phyloP scores from a whole-genome alignment of 2,329 filamentous ascomycete genomes.

The Arthrobotrys iridis region DNA sequence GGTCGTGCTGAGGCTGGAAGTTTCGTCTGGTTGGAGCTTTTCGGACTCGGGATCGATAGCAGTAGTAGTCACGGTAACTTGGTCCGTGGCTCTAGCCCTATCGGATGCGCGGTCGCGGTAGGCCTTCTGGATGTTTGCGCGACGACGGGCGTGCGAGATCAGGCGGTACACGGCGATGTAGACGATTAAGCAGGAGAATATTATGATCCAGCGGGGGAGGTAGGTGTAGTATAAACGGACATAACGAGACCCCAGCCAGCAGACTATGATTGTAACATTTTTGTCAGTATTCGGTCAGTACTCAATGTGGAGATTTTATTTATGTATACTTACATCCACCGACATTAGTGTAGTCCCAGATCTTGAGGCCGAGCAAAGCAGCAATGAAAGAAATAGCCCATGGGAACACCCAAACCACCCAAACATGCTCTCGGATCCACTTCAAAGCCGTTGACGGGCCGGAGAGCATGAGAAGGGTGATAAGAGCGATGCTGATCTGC shows the following conservation, averaged over 20 bases:
- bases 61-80: neutral
- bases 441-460: constrained; percentile 32
- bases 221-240: constrained; percentile 46
- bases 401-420: constrained; percentile 29
- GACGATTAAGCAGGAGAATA: constrained; percentile 20
- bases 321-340: constrained; percentile 37
- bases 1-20: neutral
- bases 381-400: constrained; percentile 33
- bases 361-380: constrained; percentile 28
- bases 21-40: neutral
- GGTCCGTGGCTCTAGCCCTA: neutral
- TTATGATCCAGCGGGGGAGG: constrained; percentile 45
- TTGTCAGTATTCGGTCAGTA: neutral
- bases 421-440: constrained; percentile 41
- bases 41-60: neutral
- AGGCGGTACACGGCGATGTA: constrained; percentile 34
- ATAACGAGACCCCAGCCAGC: constrained; percentile 34
- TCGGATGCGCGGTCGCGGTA: constrained; percentile 15
- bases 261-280: constrained; percentile 6
- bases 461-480: constrained; percentile 32
- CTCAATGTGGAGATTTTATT: neutral
- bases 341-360: constrained; percentile 38
- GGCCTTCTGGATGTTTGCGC: constrained; percentile 22
- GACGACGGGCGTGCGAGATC: constrained; percentile 22
- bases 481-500: constrained; percentile 36